Percentiles rank a stretch among this genome's conserved stretches.
Evolutionary conservation across 805 yeast species (phyloP).

Genomic region (Suhomyces kilbournensis): DNA sequence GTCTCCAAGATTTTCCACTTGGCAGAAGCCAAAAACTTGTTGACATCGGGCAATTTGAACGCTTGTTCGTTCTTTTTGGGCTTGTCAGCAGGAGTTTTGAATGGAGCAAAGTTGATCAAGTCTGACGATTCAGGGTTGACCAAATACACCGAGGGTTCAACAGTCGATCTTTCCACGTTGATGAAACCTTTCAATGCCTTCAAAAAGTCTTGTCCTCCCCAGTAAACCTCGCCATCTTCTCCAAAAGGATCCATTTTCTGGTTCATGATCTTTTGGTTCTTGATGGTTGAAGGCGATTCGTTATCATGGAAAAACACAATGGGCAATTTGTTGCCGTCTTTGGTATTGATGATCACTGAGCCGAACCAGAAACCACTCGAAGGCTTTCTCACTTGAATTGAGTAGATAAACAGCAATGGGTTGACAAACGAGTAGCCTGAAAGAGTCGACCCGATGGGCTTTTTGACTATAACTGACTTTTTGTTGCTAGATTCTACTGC

Average conservation of each 20-base stretch:
- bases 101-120: slow-evolving; percentile 52
- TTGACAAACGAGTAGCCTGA: slow-evolving; percentile 69
- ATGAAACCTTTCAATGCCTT: slow-evolving; percentile 51
- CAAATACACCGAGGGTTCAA: slow-evolving; percentile 70
- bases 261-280: slow-evolving; percentile 56
- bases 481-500: slow-evolving; percentile 8
- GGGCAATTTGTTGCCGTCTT: slow-evolving; percentile 68
- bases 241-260: slow-evolving; percentile 75
- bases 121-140: slow-evolving; percentile 77
- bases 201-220: slow-evolving; percentile 90
- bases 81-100: slow-evolving; percentile 12
- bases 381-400: slow-evolving; percentile 82
- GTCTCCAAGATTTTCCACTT: slow-evolving; percentile 86
- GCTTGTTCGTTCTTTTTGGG: slow-evolving; percentile 12
- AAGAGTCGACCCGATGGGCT: slow-evolving; percentile 51
- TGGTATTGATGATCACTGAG: slow-evolving; percentile 70
- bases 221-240: slow-evolving; percentile 52
- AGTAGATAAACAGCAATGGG: slow-evolving; percentile 58
- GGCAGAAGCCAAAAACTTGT: slow-evolving; percentile 57
- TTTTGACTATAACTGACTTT: slow-evolving; percentile 32
- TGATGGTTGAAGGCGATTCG: slow-evolving; percentile 70
- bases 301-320: slow-evolving; percentile 91
- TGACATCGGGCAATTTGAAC: slow-evolving; percentile 35
- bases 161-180: slow-evolving; percentile 61
- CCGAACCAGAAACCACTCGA: slow-evolving; percentile 92